Conservation (phyloP, 352 stramenopile species). For the Phytophthora pseudosyringae region DNA sequence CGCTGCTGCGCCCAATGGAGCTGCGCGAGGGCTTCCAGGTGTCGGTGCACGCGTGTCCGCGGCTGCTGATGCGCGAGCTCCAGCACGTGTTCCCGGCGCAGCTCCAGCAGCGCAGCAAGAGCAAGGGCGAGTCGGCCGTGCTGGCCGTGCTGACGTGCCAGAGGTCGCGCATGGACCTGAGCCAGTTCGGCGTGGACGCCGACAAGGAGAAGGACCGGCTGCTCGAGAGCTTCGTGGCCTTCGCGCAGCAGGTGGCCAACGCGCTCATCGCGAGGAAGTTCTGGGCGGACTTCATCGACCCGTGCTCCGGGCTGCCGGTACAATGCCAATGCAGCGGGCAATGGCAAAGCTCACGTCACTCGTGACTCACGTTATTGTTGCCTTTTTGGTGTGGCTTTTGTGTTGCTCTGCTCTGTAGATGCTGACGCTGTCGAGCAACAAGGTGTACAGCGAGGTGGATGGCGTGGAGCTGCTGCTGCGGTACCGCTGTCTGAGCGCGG, state of each 20-base stretch:
- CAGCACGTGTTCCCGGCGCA: conserved; percentile 80
- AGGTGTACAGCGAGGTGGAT: conserved; percentile 97
- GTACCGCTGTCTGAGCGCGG: conserved; percentile 87
- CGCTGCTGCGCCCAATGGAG: conserved; percentile 61
- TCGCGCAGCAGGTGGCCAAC: conserved; percentile 89
- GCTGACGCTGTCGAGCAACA: conserved; percentile 91
- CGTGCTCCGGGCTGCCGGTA: conserved; percentile 95
- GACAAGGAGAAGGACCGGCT: conserved; percentile 96
- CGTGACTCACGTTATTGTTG: conserved; percentile 9
- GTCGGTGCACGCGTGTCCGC: conserved; percentile 78
- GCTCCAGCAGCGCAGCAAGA: conserved; percentile 44
- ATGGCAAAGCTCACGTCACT: no score
- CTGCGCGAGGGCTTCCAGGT: conserved; percentile 78
- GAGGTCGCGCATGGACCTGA: conserved; percentile 93
- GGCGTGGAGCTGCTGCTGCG: conserved; percentile 91
- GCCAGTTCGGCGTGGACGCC: conserved; percentile 93
- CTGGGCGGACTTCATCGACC: conserved; percentile 98
- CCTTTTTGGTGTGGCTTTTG: background rate
- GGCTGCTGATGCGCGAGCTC: conserved; percentile 78
- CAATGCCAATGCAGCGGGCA: background rate
- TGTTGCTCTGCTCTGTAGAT: conserved; percentile 58
- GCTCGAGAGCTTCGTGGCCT: conserved; percentile 95
- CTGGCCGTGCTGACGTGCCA: conserved; percentile 95
- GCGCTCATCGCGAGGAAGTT: conserved; percentile 78
- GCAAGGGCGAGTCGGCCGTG: conserved; percentile 48